Evolutionary conservation across 2,329 filamentous ascomycete species (phyloP), one percentile per base, ranked within the genome.

Genomic region (Periconia sp.): DNA sequence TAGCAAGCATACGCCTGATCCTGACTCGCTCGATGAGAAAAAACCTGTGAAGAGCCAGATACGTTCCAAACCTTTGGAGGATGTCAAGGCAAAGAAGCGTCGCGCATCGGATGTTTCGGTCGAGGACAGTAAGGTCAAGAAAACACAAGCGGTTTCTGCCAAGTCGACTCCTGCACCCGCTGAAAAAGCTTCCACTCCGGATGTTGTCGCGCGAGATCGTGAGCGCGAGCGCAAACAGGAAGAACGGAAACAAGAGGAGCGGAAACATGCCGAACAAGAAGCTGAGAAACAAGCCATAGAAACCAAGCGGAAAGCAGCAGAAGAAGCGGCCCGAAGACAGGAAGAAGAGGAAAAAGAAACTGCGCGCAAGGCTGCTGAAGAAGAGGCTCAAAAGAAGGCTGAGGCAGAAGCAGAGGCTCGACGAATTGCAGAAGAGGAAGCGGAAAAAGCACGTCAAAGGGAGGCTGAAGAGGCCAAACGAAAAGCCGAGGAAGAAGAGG

Each of bases 101-200:
- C 64, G 66, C 40, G 27, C 65, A 9, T 71, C 69, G 17, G 66
- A 72, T 49, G 68, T 56, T 17, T 71, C 71, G 5, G 53, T 61
- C 23, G 70, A 73, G 23, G 65, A 70, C 42, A 49, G 54, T 19
- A 63, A 62, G 37, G 52, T 63, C 6, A 73, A 70, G 62, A 73
- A 63, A 48, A 70, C 70, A 20, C 69, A 69, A 2, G 68, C 62
- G 18, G 60, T 55, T 14, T 73, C 70, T n/a, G 63, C 68, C 3
- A 72, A 73, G 43, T 71, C 69, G 30, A 71, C 70, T 0, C 69
- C 70, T 30, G 69, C 64, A 14, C 70, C 71, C 15, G 66, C 65
- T 13, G 71, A 73, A 52, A 69, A 69, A 41, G 62, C 59, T 18
- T 64, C 68, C 11, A 72, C 70, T 8, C 70, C 69, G 7, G 70